Evolutionary conservation across 371 early-diverging fungal species (phyloP).

Genomic region (Zancudomyces culisetae): DNA sequence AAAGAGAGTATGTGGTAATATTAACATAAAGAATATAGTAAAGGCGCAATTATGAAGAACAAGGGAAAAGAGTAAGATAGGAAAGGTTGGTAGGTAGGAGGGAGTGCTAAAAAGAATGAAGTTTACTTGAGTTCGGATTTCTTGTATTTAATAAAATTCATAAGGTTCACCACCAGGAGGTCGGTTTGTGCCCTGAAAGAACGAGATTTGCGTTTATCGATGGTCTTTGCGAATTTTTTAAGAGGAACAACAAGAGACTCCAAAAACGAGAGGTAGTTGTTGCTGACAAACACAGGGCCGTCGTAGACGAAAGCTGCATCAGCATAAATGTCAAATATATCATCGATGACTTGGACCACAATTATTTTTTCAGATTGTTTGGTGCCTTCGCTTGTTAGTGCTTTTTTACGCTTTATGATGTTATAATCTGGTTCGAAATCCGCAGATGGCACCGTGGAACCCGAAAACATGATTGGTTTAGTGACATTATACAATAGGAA

Average conservation of each 20-base stretch:
- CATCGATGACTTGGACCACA: constrained; percentile 52
- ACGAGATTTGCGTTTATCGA: constrained; percentile 52
- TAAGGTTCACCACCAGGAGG: constrained; percentile 56
- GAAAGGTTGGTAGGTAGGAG: not conserved
- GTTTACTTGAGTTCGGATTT: constrained; percentile 27
- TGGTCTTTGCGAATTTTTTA: constrained; percentile 28
- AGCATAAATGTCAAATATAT: constrained; percentile 70
- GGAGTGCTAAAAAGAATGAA: not conserved
- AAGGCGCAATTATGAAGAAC: not conserved
- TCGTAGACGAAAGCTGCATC: constrained; percentile 75
- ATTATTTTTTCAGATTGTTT: constrained; percentile 13
- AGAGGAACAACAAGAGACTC: constrained; percentile 27
- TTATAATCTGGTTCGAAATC: constrained; percentile 49
- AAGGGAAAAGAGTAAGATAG: not conserved
- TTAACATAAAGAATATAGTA: not conserved
- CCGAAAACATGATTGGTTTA: constrained; percentile 48
- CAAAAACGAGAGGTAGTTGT: constrained; percentile 37
- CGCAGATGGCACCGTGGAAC: constrained; percentile 46
- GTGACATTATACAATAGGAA: constrained; percentile 27
- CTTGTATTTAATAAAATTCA: constrained; percentile 75
- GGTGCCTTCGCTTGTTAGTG: not conserved
- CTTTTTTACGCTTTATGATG: constrained; percentile 34
- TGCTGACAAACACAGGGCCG: constrained; percentile 52
- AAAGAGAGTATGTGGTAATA: not conserved
- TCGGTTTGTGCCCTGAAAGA: constrained; percentile 60